Percentiles rank a stretch among this genome's conserved stretches.
Evolutionary conservation across 345 rosid genomes (phyloP).

Genomic region (Camelina neglecta): DNA sequence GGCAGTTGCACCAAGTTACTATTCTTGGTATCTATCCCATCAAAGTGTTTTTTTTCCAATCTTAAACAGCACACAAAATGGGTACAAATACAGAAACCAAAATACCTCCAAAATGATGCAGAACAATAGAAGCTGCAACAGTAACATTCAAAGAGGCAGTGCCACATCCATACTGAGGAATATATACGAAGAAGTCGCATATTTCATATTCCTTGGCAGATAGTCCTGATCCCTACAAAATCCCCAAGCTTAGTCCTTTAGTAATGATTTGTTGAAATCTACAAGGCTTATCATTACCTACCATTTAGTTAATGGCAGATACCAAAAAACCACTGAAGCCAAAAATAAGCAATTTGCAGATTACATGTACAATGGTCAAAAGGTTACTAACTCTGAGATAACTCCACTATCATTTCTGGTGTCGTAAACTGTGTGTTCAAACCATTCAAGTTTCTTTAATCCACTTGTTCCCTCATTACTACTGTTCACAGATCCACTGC

Average conservation of each 20-base stretch:
- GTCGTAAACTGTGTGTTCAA: neutral
- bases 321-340: slow-evolving; percentile 1
- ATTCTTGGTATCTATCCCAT: neutral
- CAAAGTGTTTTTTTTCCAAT: neutral
- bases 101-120: slow-evolving; percentile 96
- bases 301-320: neutral
- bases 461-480: slow-evolving; percentile 41
- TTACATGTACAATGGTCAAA: neutral
- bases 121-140: slow-evolving; percentile 90
- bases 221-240: slow-evolving; percentile 81
- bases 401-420: neutral
- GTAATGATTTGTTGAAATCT: neutral
- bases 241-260: neutral
- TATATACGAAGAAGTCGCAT: slow-evolving; percentile 88
- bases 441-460: neutral
- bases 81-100: neutral
- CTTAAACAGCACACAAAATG: neutral
- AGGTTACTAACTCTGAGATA: neutral
- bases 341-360: neutral
- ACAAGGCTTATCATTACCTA: neutral
- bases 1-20: neutral
- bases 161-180: slow-evolving; percentile 92
- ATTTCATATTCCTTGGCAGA: slow-evolving; percentile 91
- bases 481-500: neutral
- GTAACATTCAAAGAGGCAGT: slow-evolving; percentile 97